These are phyloP conservation scores for Eleusine coracana DNA, from an alignment of 176 grass and related monocot species.

Conservation along the genomic window DNA sequence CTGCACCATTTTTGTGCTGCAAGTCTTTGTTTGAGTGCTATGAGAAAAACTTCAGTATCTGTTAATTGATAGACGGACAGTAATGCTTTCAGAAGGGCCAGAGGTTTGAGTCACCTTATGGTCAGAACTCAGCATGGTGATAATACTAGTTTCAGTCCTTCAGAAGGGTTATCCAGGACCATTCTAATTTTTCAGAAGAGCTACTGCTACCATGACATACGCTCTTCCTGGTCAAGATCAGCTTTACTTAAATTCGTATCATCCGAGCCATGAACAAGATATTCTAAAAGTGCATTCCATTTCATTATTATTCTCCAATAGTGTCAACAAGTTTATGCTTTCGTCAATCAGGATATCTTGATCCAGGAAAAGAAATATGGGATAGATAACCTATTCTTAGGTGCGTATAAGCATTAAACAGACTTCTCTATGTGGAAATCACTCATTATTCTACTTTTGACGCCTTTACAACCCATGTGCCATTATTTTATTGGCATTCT, in stretches of 20 bases:
- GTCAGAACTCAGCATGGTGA: neutral
- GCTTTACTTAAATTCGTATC: neutral
- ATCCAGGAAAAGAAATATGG: neutral
- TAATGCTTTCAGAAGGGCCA: neutral
- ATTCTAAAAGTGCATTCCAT: neutral
- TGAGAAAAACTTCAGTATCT: neutral
- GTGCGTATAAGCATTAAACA: neutral
- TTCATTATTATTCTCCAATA: neutral
- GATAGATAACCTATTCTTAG: neutral
- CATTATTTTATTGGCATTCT: conserved; percentile 24
- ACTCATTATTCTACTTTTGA: conserved; percentile 17
- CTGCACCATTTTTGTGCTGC: conserved; percentile 30
- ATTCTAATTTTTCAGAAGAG: neutral
- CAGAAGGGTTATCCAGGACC: neutral
- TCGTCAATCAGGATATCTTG: conserved; percentile 1
- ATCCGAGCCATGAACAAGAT: neutral
- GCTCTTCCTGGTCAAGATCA: neutral
- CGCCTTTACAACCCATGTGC: neutral
- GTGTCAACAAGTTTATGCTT: neutral
- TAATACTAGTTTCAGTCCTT: neutral
- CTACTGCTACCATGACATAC: neutral
- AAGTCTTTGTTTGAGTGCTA: neutral
- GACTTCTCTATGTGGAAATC: neutral
- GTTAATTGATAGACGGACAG: neutral
- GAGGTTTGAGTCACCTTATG: neutral